A percentile compares a stretch with the other conserved stretches of the same genome.
Conservation (phyloP, 208 protist species). For the Tetramitus jugosus region DNA sequence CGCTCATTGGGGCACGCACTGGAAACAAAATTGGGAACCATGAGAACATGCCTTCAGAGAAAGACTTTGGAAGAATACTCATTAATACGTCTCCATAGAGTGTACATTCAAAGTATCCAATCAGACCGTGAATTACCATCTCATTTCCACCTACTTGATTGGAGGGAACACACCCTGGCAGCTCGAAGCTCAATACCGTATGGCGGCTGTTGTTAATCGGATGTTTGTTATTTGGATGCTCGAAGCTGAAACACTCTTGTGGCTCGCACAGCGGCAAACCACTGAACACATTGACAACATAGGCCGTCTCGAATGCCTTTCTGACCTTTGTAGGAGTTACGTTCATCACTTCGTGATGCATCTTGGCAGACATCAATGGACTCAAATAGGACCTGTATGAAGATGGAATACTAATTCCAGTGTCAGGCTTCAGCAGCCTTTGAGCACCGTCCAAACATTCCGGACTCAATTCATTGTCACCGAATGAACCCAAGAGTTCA, state of each 20-base stretch:
- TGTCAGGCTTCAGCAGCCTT: constrained; percentile 52
- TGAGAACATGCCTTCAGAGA: constrained; percentile 62
- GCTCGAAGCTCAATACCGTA: background rate
- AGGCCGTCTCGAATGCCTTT: constrained; percentile 61
- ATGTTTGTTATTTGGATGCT: constrained; percentile 52
- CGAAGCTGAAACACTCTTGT: constrained; percentile 58
- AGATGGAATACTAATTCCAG: constrained; percentile 55
- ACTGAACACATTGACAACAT: constrained; percentile 70
- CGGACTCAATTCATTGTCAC: constrained; percentile 98
- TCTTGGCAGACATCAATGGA: constrained; percentile 51
- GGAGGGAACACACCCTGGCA: constrained; percentile 26
- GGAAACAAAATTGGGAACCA: constrained; percentile 82
- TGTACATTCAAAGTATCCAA: constrained; percentile 68
- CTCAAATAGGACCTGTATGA: constrained; percentile 65
- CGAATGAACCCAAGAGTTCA: constrained; percentile 97
- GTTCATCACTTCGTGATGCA: constrained; percentile 53
- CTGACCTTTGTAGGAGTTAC: background rate
- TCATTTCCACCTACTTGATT: constrained; percentile 41
- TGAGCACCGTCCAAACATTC: constrained; percentile 94
- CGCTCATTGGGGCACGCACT: constrained; percentile 43
- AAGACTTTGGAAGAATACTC: constrained; percentile 34
- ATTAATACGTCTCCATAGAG: constrained; percentile 64
- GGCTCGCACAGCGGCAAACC: constrained; percentile 30
- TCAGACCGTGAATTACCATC: constrained; percentile 60
- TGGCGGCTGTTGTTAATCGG: background rate